Percentiles rank a stretch among this genome's conserved stretches.
Conservation (phyloP, 116 monocot species). For the Trichopus zeylanicus region DNA sequence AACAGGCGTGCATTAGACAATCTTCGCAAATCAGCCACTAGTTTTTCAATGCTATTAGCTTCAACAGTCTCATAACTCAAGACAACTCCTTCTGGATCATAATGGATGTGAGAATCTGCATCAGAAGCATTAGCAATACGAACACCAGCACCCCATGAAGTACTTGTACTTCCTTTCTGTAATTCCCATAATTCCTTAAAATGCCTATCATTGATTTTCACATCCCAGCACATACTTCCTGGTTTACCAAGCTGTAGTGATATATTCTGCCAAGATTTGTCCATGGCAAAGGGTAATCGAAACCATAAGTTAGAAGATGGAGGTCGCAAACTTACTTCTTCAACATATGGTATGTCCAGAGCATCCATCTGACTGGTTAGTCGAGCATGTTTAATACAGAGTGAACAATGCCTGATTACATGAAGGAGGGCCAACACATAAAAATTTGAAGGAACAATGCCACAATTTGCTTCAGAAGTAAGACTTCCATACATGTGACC, state of each 20-base stretch:
- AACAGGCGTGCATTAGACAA: slow-evolving; percentile 85
- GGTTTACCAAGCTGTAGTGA: slow-evolving; percentile 86
- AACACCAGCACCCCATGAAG: slow-evolving; percentile 74
- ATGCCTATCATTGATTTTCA: slow-evolving; percentile 83
- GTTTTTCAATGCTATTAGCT: slow-evolving; percentile 67
- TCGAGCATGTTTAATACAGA: slow-evolving; percentile 92
- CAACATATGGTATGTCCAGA: slow-evolving; percentile 90
- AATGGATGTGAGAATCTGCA: slow-evolving; percentile 84
- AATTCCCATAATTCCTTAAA: slow-evolving; percentile 92
- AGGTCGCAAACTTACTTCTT: slow-evolving; percentile 66
- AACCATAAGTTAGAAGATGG: slow-evolving; percentile 90
- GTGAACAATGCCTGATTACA: slow-evolving; percentile 86
- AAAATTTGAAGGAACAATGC: slow-evolving; percentile 45
- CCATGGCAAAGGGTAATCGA: slow-evolving; percentile 72
- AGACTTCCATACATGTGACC: slow-evolving; percentile 46
- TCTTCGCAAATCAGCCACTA: slow-evolving; percentile 84
- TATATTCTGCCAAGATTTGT: slow-evolving; percentile 79
- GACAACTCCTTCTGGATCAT: slow-evolving; percentile 78
- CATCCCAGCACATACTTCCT: slow-evolving; percentile 97
- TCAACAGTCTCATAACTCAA: slow-evolving; percentile 76
- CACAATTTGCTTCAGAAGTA: slow-evolving; percentile 56
- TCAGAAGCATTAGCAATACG: slow-evolving; percentile 98
- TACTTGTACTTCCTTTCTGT: slow-evolving; percentile 54
- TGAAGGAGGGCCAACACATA: slow-evolving; percentile 74
- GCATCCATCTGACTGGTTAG: slow-evolving; percentile 97